Base-by-base conservation (phyloP, 768 basidiomycete genomes). In the Boletus subcaerulescens region DNA sequence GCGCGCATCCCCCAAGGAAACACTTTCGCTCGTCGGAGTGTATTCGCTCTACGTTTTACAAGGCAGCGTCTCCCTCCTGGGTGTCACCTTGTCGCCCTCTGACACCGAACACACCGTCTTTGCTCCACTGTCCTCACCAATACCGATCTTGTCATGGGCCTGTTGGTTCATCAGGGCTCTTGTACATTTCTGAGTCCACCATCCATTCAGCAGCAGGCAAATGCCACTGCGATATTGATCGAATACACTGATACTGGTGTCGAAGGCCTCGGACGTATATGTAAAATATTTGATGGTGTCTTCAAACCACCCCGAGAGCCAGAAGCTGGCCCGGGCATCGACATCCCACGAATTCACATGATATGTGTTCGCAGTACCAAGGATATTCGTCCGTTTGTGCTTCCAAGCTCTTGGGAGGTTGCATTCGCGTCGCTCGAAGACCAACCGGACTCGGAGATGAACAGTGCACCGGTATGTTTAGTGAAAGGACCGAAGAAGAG, bases 401-500 rank as follows among this genome's bases (percentile, higher is more conserved):
- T 75, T 41, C 77, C 73, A 17, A 54, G 53, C 14, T 72, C 75
- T 7, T 78, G 76, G 76, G 60, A 69, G 1, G 49, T 53, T 17
- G 71, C 71, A 1, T 50, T 78, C 22, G 41, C 42, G 22, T 58
- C 45, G 3, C 36, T 53, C n/a, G 45, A 43, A 26, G 29, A 50
- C 35, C n/a, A 33, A 2, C 38, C 48, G 24, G 45, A 51, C 9
- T 50, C 35, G 8, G 63, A 48, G 52, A 62, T 43, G 53, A 70
- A 20, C 13, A 53, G 55, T 3, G 66, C 72, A 0, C 66, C 73
- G 0, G 72, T 87, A 0, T 85, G 77, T 56, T 64, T 97, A 3
- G 78, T 98, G 20, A 91, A 86, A 64, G 96, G 96, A 1, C 81
- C 90, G 1, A 95, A 91, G 70, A 86, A 90, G 46, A 79, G 83